Conservation (phyloP, 139 green algal genomes). For the Closterium sp. region DNA sequence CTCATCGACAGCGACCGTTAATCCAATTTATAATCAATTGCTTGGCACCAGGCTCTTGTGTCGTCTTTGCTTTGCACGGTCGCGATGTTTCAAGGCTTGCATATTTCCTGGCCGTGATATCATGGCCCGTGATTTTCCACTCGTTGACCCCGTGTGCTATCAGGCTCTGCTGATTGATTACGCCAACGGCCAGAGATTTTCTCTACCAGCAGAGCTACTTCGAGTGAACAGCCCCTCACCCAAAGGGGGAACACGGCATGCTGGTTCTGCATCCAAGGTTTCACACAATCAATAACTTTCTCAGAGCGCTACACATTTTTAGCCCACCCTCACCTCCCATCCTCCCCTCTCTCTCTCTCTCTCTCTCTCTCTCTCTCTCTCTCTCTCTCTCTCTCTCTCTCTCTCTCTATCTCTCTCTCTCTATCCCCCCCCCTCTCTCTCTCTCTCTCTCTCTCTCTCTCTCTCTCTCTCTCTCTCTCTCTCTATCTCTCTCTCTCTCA, state of each 20-base stretch:
- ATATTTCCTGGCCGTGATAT: neutral
- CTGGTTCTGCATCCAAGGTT: neutral
- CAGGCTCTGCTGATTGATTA: neutral
- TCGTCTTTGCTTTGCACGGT: neutral
- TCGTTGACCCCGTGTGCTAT: neutral
- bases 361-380: no score
- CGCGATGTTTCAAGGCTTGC: neutral
- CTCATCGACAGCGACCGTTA: no score
- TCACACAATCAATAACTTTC: neutral
- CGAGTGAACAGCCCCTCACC: conserved; percentile 2
- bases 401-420: no score
- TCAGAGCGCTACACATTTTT: neutral
- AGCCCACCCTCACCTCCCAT: neutral
- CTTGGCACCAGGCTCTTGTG: neutral
- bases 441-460: no score
- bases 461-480: no score
- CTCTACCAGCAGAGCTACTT: conserved; percentile 1
- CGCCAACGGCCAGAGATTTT: neutral
- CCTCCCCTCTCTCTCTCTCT: neutral
- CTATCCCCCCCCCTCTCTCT: no score
- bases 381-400: no score
- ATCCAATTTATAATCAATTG: neutral
- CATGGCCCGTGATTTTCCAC: no score
- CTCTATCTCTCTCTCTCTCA: no score
- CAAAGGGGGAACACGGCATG: neutral